Percentiles rank a stretch among this genome's conserved stretches.
phyloP scores from a whole-genome alignment of 2,329 filamentous ascomycete species.

The Coniochaeta sp. region DNA sequence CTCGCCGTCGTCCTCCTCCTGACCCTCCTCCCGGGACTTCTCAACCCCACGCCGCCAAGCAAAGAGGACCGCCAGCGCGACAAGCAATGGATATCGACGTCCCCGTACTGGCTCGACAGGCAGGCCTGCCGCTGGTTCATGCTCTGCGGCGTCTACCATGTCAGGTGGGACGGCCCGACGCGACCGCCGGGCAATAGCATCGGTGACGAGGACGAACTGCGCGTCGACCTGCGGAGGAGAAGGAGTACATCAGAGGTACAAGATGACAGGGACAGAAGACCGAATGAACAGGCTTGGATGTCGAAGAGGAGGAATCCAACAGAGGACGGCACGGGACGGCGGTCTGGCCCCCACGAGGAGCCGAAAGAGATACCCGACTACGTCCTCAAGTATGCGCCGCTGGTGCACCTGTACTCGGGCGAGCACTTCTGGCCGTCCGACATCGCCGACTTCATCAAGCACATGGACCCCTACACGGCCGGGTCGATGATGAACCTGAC shows the following conservation, averaged over 20 bases:
- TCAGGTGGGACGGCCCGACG: constrained; percentile 52
- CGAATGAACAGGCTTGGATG: constrained; percentile 6
- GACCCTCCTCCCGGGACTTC: constrained; percentile 43
- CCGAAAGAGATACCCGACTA: constrained; percentile 62
- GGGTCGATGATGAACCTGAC: constrained; percentile 48
- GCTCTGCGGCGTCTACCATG: constrained; percentile 71
- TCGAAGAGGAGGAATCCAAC: constrained; percentile 7
- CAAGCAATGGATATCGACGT: constrained; percentile 61
- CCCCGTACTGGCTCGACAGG: constrained; percentile 66
- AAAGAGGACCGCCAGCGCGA: constrained; percentile 57
- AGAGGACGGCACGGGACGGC: background rate
- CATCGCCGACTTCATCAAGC: constrained; percentile 71
- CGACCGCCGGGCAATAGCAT: constrained; percentile 16
- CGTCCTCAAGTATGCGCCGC: constrained; percentile 72
- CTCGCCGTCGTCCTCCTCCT: constrained; percentile 37
- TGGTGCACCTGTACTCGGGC: constrained; percentile 79
- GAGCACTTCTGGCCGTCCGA: constrained; percentile 90
- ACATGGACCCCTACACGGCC: constrained; percentile 63
- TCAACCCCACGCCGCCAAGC: constrained; percentile 58
- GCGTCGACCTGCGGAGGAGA: constrained; percentile 26
- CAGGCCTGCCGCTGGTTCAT: constrained; percentile 74
- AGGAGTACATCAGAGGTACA: too few relatives aligned
- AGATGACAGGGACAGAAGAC: constrained; percentile 7
- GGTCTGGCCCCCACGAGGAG: constrained; percentile 24
- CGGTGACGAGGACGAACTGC: constrained; percentile 20